A percentile compares a stretch with the other conserved stretches of the same genome.
Evolutionary conservation across 2,329 filamentous ascomycete genomes (phyloP).

Genomic region (Corinectria fuckeliana): DNA sequence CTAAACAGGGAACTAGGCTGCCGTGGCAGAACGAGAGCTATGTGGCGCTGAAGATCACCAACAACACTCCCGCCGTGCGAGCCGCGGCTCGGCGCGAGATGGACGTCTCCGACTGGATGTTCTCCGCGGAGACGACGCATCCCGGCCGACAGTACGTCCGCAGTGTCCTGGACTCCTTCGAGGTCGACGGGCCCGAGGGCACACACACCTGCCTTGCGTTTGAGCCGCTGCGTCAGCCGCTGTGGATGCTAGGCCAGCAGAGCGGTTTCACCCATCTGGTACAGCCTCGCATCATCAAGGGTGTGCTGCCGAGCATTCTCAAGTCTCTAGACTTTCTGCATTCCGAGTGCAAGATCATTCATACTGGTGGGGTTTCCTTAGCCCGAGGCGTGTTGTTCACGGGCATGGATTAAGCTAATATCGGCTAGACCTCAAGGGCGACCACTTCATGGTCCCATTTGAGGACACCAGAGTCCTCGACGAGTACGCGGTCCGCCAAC

Average conservation of each 20-base stretch:
- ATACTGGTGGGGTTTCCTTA: constrained; percentile 45
- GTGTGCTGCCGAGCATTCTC: constrained; percentile 45
- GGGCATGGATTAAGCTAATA: not conserved
- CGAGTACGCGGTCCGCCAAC: constrained; percentile 32
- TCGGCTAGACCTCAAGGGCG: constrained; percentile 31
- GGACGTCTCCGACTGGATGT: constrained; percentile 33
- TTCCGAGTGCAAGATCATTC: constrained; percentile 46
- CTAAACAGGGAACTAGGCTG: constrained; percentile 23
- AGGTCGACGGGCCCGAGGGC: constrained; percentile 26
- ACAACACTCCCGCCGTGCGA: constrained; percentile 31
- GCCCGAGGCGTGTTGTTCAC: too few species aligned
- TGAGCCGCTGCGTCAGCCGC: constrained; percentile 35
- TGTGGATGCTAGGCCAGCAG: constrained; percentile 37
- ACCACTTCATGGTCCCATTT: constrained; percentile 37
- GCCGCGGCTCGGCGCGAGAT: constrained; percentile 35
- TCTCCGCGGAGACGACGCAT: constrained; percentile 27
- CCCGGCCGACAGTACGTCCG: constrained; percentile 32
- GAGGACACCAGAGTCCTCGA: constrained; percentile 32
- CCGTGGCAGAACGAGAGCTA: constrained; percentile 34
- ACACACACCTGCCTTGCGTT: constrained; percentile 33
- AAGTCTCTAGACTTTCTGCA: constrained; percentile 50
- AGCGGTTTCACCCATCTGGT: constrained; percentile 25
- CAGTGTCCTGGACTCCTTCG: constrained; percentile 33
- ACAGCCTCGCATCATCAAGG: constrained; percentile 32
- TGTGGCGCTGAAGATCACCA: constrained; percentile 40